Base-by-base conservation (phyloP, 805 yeast genomes). In the Hanseniaspora lachancei region DNA sequence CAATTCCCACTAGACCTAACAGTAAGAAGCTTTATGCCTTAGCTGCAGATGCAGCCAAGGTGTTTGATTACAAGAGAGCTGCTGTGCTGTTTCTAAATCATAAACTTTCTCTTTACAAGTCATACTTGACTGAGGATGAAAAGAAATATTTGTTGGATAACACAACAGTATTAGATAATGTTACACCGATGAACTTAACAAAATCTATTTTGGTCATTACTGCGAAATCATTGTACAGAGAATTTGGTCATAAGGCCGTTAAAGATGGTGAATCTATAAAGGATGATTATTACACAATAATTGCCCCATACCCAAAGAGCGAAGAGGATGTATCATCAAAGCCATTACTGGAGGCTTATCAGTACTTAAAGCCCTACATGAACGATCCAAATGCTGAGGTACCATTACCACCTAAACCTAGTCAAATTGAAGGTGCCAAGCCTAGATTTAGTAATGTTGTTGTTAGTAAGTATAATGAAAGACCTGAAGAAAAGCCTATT, bases 1-100 rank as follows among this genome's bases (percentile, higher is more conserved):
- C 48, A 65, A 72, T 43, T 82, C 80, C 5, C 74, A 39, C 48
- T 7, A 49, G 55, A 50, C 79, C 55, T 16, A 43, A 49, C 15
- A 96, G 95, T 9, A 78, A 80, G 21, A 75, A 82, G 60, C 74
- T 82, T 57, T 93, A 80, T 68, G 89, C 91, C 95, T 78, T 93
- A 49, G 83, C 95, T 2, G 89, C 97, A 0, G 98, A 93, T 65
- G 96, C 96, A 2, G 97, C 98, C 1, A 78, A 97, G 62, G 81
- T 91, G 63, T 88, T 91, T 59, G 97, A 97, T 3, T 86, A 89
- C 70, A 77, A 96, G 62, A 97, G 91, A 66, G 86, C 96, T 2
- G 89, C 91, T 64, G 73, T 89, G 54, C 74, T 91, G 58, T 55
- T 55, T 46, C 89, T 91, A 71, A 95, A 89, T 65, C 85, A 89